Percentiles rank a stretch among this genome's conserved stretches.
phyloP scores from a whole-genome alignment of 2,329 filamentous ascomycete species.

The Pseudogymnoascus sp. region DNA sequence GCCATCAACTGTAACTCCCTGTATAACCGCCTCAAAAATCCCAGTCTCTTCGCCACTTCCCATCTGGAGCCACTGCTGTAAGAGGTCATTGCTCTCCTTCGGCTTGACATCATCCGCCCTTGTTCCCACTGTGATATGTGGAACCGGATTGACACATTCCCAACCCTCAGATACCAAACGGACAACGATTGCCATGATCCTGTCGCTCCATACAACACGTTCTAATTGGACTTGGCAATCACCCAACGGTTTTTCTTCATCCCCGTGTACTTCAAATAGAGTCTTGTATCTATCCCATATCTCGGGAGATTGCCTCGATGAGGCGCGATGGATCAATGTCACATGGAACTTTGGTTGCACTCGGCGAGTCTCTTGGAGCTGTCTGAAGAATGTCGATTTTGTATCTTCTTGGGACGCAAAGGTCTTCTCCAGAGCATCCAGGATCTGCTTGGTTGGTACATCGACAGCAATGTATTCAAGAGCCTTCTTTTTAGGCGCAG shows the following conservation, averaged over 20 bases:
- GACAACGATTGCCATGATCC: constrained; percentile 87
- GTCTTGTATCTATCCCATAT: constrained; percentile 69
- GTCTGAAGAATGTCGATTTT: constrained; percentile 62
- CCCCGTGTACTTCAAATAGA: constrained; percentile 42
- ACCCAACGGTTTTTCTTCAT: constrained; percentile 50
- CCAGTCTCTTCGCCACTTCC: constrained; percentile 34
- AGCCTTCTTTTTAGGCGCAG: constrained; percentile 41
- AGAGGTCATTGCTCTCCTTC: constrained; percentile 84
- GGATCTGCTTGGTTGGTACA: constrained; percentile 45
- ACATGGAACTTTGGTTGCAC: constrained; percentile 87
- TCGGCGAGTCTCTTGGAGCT: constrained; percentile 65
- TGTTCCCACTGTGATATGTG: constrained; percentile 89
- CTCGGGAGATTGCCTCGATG: constrained; percentile 51
- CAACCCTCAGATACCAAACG: constrained; percentile 58
- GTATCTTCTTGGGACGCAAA: constrained; percentile 53
- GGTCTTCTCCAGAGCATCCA: constrained; percentile 56
- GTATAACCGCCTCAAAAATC: constrained; percentile 26
- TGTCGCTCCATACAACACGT: constrained; percentile 73
- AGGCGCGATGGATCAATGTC: constrained; percentile 79
- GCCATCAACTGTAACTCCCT: constrained; percentile 23
- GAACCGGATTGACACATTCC: constrained; percentile 68
- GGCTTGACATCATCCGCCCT: constrained; percentile 70
- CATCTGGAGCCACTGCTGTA: constrained; percentile 65
- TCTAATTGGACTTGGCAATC: constrained; percentile 58
- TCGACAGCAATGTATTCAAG: constrained; percentile 61